These are phyloP conservation scores for Celoporthe dispersa DNA, from an alignment of 2,329 filamentous ascomycete species.

Conservation along the genomic window DNA sequence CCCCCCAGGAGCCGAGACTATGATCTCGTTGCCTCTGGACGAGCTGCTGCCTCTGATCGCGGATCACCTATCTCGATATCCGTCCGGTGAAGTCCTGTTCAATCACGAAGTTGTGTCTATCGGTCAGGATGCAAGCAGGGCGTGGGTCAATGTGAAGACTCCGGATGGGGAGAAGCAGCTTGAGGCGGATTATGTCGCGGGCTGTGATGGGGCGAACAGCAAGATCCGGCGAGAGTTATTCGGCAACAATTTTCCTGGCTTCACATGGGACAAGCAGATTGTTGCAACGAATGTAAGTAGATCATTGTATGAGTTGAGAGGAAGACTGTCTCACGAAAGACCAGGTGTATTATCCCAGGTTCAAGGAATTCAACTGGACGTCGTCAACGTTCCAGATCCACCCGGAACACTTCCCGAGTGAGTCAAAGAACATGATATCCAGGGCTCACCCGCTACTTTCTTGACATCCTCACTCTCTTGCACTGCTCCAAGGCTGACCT, in stretches of 20 bases:
- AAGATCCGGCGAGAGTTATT: constrained; percentile 46
- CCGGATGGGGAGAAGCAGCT: constrained; percentile 33
- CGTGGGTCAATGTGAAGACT: constrained; percentile 39
- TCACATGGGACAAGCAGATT: constrained; percentile 55
- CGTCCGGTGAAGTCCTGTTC: constrained; percentile 43
- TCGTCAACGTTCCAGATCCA: constrained; percentile 57
- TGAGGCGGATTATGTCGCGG: constrained; percentile 49
- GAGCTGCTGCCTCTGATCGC: constrained; percentile 47
- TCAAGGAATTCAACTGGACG: constrained; percentile 47
- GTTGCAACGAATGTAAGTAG: constrained; percentile 52
- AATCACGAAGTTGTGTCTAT: constrained; percentile 44
- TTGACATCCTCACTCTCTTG: neutral
- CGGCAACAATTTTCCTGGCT: constrained; percentile 48
- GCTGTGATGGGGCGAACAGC: constrained; percentile 51
- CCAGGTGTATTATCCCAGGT: constrained; percentile 49
- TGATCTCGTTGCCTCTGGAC: constrained; percentile 50
- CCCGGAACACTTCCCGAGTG: constrained; percentile 50
- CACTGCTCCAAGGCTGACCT: constrained; percentile 39
- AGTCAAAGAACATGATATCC: neutral
- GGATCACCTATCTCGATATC: constrained; percentile 40
- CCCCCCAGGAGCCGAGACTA: constrained; percentile 31
- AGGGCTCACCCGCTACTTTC: neutral
- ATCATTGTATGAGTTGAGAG: neutral
- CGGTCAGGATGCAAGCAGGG: constrained; percentile 40
- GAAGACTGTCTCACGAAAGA: neutral